Percentiles rank a stretch among this genome's conserved stretches.
phyloP scores from a whole-genome alignment of 225 moss, liverwort and hornwort genomes.

The Neckera pumila region DNA sequence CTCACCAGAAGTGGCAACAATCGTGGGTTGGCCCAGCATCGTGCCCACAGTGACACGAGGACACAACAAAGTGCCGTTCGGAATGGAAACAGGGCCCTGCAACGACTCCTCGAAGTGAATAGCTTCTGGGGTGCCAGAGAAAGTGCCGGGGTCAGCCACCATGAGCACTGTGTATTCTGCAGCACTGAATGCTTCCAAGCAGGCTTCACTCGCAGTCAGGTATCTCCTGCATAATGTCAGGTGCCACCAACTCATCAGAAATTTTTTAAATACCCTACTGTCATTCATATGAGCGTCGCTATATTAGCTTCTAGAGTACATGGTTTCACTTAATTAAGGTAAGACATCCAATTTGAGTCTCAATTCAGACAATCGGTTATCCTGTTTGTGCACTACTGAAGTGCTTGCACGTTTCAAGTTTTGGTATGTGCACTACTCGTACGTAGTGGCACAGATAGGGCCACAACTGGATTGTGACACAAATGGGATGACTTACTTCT shows the following conservation, averaged over 20 bases:
- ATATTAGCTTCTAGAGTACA: not conserved
- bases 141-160: conserved; percentile 40
- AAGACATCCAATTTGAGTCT: not conserved
- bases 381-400: not conserved
- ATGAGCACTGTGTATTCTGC: conserved; percentile 27
- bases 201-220: not conserved
- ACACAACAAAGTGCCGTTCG: conserved; percentile 4
- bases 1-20: conserved; percentile 38
- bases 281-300: not conserved
- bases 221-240: not conserved
- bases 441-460: no score
- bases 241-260: not conserved
- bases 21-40: conserved; percentile 27
- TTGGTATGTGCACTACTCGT: not conserved
- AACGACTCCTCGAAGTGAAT: conserved; percentile 16
- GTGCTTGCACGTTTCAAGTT: not conserved
- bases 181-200: conserved; percentile 10
- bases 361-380: no score
- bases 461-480: not conserved
- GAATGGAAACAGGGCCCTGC: not conserved
- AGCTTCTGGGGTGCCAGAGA: conserved; percentile 36
- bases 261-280: not conserved
- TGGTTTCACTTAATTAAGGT: not conserved
- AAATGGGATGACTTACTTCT: not conserved
- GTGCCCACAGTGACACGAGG: conserved; percentile 24